Percentiles rank a stretch among this genome's conserved stretches.
phyloP scores from a whole-genome alignment of 177 flowering plant genomes.

The Vitis hybrid region DNA sequence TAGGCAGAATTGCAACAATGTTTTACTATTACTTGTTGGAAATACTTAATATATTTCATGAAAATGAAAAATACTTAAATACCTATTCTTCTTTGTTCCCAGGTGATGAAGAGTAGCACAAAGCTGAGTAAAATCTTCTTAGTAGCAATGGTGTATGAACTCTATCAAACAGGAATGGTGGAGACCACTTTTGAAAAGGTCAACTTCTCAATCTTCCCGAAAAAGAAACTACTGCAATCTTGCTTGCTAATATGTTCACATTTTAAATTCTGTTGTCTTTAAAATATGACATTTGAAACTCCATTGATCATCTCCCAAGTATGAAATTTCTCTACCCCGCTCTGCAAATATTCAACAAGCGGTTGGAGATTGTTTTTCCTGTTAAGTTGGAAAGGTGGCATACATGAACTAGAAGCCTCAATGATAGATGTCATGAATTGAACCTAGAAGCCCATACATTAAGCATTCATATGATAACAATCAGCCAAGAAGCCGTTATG shows the following conservation, averaged over 20 bases:
- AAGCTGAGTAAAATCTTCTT: constrained; percentile 82
- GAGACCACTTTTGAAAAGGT: constrained; percentile 96
- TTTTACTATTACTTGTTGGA: neutral
- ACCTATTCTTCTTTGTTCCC: constrained; percentile 7
- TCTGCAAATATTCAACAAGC: neutral
- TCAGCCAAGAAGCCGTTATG: neutral
- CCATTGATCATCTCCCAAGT: neutral
- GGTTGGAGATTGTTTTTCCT: neutral
- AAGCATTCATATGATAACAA: neutral
- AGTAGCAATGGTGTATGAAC: constrained; percentile 91
- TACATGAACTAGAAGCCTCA: too few relatives aligned
- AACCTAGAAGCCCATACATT: neutral
- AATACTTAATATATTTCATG: too few relatives aligned
- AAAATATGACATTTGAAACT: neutral
- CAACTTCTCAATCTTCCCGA: constrained; percentile 5
- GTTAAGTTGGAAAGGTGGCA: neutral
- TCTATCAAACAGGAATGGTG: constrained; percentile 85
- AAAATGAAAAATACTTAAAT: neutral
- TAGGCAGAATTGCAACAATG: neutral
- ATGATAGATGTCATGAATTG: neutral
- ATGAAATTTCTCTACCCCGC: neutral
- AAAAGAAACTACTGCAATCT: neutral
- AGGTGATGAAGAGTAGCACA: constrained; percentile 81
- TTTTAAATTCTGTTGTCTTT: neutral
- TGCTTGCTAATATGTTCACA: neutral